Conservation (phyloP, 208 protist genomes). For the Leishmania arabica region DNA sequence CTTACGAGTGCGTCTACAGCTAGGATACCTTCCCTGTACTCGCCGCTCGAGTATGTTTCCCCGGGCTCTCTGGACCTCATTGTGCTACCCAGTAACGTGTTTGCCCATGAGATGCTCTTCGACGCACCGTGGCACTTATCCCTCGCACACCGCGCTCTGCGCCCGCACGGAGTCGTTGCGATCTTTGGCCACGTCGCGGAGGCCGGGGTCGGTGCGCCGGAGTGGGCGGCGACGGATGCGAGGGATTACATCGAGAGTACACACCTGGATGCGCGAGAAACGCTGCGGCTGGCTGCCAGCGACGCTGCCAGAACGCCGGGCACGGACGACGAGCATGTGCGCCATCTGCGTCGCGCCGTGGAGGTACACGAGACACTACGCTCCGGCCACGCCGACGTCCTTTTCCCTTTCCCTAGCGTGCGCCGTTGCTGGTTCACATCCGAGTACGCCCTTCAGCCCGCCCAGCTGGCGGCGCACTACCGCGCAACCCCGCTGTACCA, state of each 20-base stretch:
- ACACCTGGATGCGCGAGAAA: constrained; percentile 1
- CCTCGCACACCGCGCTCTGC: constrained; percentile 62
- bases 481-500: constrained; percentile 62
- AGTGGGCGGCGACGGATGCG: constrained; percentile 44
- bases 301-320: background rate
- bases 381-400: constrained; percentile 68
- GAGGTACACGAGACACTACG: constrained; percentile 42
- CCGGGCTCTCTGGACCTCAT: constrained; percentile 68
- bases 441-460: constrained; percentile 56
- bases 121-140: constrained; percentile 83
- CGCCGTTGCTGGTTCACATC: constrained; percentile 71
- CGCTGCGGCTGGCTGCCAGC: background rate
- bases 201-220: constrained; percentile 45
- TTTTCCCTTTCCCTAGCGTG: constrained; percentile 76
- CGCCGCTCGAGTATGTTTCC: constrained; percentile 41
- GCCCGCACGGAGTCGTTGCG: constrained; percentile 74
- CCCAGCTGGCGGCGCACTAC: constrained; percentile 46
- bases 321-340: background rate
- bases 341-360: constrained; percentile 28
- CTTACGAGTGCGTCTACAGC: background rate
- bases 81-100: constrained; percentile 75
- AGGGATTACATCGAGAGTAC: constrained; percentile 37
- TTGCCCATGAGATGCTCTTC: constrained; percentile 75
- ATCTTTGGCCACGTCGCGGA: constrained; percentile 52
- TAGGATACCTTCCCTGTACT: constrained; percentile 22